phyloP scores from a whole-genome alignment of 345 rosid genomes.

The Chamaenerion angustifolium region DNA sequence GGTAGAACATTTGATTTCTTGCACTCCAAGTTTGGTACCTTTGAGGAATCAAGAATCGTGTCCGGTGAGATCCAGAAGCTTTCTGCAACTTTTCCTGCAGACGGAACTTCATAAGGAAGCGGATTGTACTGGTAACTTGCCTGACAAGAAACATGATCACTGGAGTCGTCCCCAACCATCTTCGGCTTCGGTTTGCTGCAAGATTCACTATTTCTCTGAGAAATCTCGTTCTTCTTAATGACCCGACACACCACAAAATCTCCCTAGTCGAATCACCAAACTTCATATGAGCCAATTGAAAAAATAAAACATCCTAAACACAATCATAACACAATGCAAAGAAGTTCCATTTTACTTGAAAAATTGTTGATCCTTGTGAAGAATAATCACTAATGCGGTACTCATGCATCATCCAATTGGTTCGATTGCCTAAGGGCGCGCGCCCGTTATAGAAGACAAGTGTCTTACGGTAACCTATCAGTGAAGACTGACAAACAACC shows the following conservation, averaged over 20 bases:
- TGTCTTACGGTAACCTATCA: slow-evolving; percentile 56
- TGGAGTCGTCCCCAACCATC: slow-evolving; percentile 11
- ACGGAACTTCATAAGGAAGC: slow-evolving; percentile 16
- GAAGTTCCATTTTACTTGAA: slow-evolving; percentile 31
- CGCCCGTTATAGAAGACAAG: slow-evolving; percentile 70
- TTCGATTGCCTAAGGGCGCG: slow-evolving; percentile 67
- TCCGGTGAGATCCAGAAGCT: slow-evolving; percentile 43
- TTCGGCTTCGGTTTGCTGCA: slow-evolving; percentile 18
- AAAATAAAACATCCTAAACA: neutral
- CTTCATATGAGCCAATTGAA: neutral
- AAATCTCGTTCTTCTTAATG: slow-evolving; percentile 42
- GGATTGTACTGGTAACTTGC: slow-evolving; percentile 35
- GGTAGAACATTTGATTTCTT: neutral
- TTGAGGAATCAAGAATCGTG: slow-evolving; percentile 50
- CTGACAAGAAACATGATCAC: slow-evolving; percentile 30
- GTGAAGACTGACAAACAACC: slow-evolving; percentile 39
- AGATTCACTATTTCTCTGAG: slow-evolving; percentile 27
- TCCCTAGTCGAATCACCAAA: slow-evolving; percentile 20
- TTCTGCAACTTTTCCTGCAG: slow-evolving; percentile 21
- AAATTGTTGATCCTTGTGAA: slow-evolving; percentile 34
- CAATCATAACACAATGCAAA: neutral
- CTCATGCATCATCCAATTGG: slow-evolving; percentile 80
- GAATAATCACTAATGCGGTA: slow-evolving; percentile 54
- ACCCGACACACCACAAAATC: slow-evolving; percentile 77
- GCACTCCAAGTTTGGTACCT: slow-evolving; percentile 22